These are phyloP conservation scores for Candida stauntonica DNA, from an alignment of 805 yeast species.

Conservation along the genomic window DNA sequence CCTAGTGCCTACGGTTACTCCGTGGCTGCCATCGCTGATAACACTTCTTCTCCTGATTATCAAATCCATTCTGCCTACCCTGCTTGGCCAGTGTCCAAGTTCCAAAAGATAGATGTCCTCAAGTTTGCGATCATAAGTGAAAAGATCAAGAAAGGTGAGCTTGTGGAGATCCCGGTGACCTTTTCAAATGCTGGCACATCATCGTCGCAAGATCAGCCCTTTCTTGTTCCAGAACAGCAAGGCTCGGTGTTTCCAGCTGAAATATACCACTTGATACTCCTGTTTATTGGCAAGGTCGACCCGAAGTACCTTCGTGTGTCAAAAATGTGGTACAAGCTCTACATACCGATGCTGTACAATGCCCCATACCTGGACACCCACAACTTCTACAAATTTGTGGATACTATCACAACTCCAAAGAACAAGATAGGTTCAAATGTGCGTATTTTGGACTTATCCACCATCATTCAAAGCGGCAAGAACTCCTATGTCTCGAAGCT, in stretches of 20 bases:
- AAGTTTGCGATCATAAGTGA: conserved; percentile 30
- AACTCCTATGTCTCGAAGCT: conserved; percentile 85
- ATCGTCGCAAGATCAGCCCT: conserved; percentile 1
- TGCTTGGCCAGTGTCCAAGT: conserved; percentile 46
- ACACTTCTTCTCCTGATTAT: background rate
- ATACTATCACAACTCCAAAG: conserved; percentile 50
- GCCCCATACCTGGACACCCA: conserved; percentile 58
- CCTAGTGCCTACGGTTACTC: conserved; percentile 8
- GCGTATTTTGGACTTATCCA: conserved; percentile 63
- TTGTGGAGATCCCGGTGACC: conserved; percentile 14
- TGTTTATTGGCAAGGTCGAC: conserved; percentile 31
- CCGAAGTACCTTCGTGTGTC: conserved; percentile 56
- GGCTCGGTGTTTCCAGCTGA: conserved; percentile 27
- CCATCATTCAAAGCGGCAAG: conserved; percentile 85
- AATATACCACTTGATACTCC: conserved; percentile 27
- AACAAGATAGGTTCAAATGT: conserved; percentile 55
- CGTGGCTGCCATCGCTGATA: background rate
- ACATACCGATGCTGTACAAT: conserved; percentile 61
- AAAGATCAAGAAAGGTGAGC: conserved; percentile 11
- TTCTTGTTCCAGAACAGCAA: conserved; percentile 1
- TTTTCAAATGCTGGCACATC: no score
- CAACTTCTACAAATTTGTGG: conserved; percentile 73
- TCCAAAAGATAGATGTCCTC: conserved; percentile 46
- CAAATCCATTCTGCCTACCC: conserved; percentile 3
- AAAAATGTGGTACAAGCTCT: conserved; percentile 53